phyloP scores from a whole-genome alignment of 129 eudicot species.

The Flaveria brownii region DNA sequence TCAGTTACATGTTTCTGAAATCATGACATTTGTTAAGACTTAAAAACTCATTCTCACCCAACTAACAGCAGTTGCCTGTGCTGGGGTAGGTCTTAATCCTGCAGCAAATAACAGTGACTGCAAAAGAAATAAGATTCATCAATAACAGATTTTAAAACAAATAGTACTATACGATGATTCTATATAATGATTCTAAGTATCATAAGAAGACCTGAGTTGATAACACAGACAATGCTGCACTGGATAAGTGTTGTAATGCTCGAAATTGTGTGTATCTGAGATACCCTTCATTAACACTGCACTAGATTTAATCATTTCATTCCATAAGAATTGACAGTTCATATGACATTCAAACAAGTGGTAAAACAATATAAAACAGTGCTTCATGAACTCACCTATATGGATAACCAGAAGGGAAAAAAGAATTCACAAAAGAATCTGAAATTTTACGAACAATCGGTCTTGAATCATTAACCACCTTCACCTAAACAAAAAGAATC shows the following conservation, averaged over 20 bases:
- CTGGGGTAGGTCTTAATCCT: constrained; percentile 95
- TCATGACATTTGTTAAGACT: constrained; percentile 18
- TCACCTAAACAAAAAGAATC: constrained; percentile 48
- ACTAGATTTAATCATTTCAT: constrained; percentile 24
- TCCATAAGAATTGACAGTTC: constrained; percentile 6
- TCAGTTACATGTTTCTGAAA: constrained; percentile 11
- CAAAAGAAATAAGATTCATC: constrained; percentile 40
- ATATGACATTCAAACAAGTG: neutral
- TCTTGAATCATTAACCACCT: constrained; percentile 67
- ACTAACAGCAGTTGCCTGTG: constrained; percentile 96
- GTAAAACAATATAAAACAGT: neutral
- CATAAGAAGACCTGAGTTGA: constrained; percentile 81
- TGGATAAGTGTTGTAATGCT: constrained; percentile 81
- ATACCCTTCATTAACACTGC: constrained; percentile 96
- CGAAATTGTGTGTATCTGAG: constrained; percentile 92
- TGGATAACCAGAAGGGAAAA: constrained; percentile 95
- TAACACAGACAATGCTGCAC: constrained; percentile 89
- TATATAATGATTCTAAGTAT: constrained; percentile 15
- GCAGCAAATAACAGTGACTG: constrained; percentile 98
- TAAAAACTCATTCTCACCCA: constrained; percentile 63
- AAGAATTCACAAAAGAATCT: constrained; percentile 76
- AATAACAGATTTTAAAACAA: neutral
- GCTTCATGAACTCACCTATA: constrained; percentile 55
- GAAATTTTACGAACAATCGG: constrained; percentile 61
- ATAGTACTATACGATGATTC: neutral